Base-by-base conservation (phyloP, 495 filamentous ascomycete species). In the Astrothelium macrocarpum region DNA sequence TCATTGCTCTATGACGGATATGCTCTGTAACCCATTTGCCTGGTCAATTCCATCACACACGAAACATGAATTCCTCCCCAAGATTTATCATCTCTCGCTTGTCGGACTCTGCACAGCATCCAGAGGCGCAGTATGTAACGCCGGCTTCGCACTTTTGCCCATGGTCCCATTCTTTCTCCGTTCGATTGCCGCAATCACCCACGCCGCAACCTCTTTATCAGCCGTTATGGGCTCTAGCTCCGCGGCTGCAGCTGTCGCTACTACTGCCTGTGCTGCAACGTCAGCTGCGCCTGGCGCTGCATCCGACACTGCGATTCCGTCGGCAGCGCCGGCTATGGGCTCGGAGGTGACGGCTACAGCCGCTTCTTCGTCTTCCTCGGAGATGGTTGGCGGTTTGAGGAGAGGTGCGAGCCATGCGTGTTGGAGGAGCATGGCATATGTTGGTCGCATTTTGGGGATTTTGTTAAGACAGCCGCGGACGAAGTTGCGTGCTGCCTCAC, bases 391-490 rank as follows among this genome's bases (percentile, higher is more conserved):
- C n/a, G 93, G 93, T 63, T 91, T 89, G 71, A 87, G 82, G 32
- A 98, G 78, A 0, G 85, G 79, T 53, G 86, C 80, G 2, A 98
- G 79, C 94, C 94, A 98, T 59, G 89, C 83, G 72, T 97, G 95
- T 64, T 87, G 83, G 16, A 98, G 79, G 23, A 98, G 82, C 81
- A 90, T 91, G 53, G 85, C 81, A 75, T 98, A 98, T 1, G 88
- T 91, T 25, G 93, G 94, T 18, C 94, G 88, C 32, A 94, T 84
- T 61, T 88, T 90, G 1, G 94, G 92, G 63, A 88, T 87, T 74
- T 98, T 98, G 76, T 96, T 90, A 56, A 98, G 82, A 73, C 95
- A 97, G 58, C 88, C 86, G 25, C 80, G 80, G 46, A 97, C 91
- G 76, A 98, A 98, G 63, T 91, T 86, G 39, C 87, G 87, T 0